Evolutionary conservation across 345 rosid genomes (phyloP), one percentile per base, ranked within the genome.

Genomic region (Lumnitzera littorea): DNA sequence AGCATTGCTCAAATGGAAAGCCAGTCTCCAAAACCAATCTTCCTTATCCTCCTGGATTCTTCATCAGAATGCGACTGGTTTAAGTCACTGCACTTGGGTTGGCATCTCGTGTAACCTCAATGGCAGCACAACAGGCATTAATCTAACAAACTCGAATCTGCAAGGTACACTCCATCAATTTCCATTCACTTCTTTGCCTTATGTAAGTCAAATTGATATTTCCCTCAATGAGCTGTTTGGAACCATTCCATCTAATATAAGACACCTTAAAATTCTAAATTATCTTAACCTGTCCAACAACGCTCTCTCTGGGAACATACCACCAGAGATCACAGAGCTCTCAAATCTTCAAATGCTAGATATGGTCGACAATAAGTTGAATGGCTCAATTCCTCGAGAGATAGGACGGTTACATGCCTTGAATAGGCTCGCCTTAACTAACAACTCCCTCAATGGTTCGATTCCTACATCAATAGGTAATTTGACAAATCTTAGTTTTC

Each of bases 311-410:
- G 58, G 66, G 2, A 17, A 29, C 1, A 53, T 68, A 25, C 72
- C 72, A 25, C 48, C 6, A 2, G 60, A 57, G 12, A 52, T 68
- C 20, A 53, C 67, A 15, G 49, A n/a, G 5, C 50, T 68, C 0
- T 43, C 16, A 15, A 17, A 52, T 14, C 62, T 67, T 6, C 13
- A 61, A 14, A 3, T 43, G n/a, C 47, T 67, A 25, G 29, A 43
- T 12, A 4, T 67, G 2, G 48, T n/a, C 11, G 46, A 24, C 1
- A 61, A 61, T 20, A 56, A 62, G 12, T 52, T 68, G 16, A 29
- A 25, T 24, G 62, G 72, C 13, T 52, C 67, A 16, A 68, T 68
- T 47, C 74, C 80, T 24, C 47, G 29, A 51, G 54, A 62, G 15
- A 3, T 71, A 7, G 71, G 73, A 55, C 53, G 58, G 15, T n/a